Percentiles rank a stretch among this genome's conserved stretches.
Conservation (phyloP, 192 early-diverging fungal species). For the Martensiomyces pterosporus region DNA sequence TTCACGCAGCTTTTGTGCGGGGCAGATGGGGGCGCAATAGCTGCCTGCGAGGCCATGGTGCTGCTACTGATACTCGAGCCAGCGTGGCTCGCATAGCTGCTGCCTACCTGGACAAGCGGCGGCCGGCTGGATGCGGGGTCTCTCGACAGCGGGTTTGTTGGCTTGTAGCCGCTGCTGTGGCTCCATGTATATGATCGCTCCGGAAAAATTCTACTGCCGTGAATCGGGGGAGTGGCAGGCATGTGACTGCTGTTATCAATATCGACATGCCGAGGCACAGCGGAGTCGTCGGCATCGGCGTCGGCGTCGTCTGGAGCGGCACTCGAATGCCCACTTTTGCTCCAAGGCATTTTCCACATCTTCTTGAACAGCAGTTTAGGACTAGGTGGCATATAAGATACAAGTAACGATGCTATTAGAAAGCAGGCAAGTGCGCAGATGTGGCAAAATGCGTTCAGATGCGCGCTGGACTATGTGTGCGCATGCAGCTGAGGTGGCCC, state of each 20-base stretch:
- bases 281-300: background rate
- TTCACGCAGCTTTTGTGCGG: slow-evolving; percentile 14
- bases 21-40: no score
- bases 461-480: no score
- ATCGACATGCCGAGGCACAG: no score
- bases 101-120: slow-evolving; percentile 16
- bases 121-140: slow-evolving; percentile 23
- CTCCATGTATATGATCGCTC: no score
- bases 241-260: no score
- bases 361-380: slow-evolving; percentile 32
- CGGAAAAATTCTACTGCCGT: no score
- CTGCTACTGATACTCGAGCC: slow-evolving; percentile 7
- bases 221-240: no score
- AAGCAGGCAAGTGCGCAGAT: slow-evolving; percentile 7
- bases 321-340: slow-evolving; percentile 12
- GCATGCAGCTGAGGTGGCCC: no score
- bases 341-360: slow-evolving; percentile 48
- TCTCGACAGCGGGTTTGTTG: slow-evolving; percentile 28
- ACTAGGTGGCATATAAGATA: slow-evolving; percentile 43
- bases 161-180: slow-evolving; percentile 32
- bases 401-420: no score
- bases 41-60: slow-evolving; percentile 2
- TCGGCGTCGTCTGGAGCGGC: background rate
- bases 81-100: background rate
- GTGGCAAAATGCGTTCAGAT: no score